Percentiles rank a stretch among this genome's conserved stretches.
phyloP scores from a whole-genome alignment of 2,329 filamentous ascomycete species.

The Xylariaceae sp. region DNA sequence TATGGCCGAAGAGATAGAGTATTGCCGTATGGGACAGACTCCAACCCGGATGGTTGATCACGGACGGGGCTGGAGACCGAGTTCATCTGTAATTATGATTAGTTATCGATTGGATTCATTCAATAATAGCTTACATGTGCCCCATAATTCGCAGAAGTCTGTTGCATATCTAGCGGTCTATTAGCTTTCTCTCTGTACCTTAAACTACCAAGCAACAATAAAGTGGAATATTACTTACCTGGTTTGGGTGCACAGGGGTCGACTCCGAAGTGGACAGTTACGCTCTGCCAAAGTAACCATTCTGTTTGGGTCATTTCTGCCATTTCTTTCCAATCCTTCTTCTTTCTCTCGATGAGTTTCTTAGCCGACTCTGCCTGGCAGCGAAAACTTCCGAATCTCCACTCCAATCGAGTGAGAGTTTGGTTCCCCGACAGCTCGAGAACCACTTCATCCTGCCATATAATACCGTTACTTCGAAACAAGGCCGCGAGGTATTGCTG shows the following conservation, averaged over 20 bases:
- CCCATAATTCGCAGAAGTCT: background rate
- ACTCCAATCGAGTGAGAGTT: conserved; percentile 49
- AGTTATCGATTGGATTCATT: too few relatives aligned
- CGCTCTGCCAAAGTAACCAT: conserved; percentile 22
- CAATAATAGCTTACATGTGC: background rate
- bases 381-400: conserved; percentile 60
- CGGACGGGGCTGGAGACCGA: too few relatives aligned
- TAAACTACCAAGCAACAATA: background rate
- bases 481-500: conserved; percentile 44
- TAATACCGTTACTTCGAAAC: conserved; percentile 49
- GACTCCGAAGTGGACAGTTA: conserved; percentile 27
- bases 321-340: background rate
- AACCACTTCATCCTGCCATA: conserved; percentile 55
- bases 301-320: background rate
- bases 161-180: background rate
- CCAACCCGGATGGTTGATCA: too few relatives aligned
- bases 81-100: too few relatives aligned
- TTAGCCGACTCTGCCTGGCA: conserved; percentile 58
- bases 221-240: background rate
- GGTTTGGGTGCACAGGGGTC: conserved; percentile 26
- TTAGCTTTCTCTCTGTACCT: conserved; percentile 1
- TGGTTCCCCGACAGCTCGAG: conserved; percentile 34
- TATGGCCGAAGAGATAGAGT: too few relatives aligned
- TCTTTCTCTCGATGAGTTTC: conserved; percentile 14
- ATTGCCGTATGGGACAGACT: too few relatives aligned